phyloP scores from a whole-genome alignment of 495 filamentous ascomycete genomes.

The Emericellopsis terricola region DNA sequence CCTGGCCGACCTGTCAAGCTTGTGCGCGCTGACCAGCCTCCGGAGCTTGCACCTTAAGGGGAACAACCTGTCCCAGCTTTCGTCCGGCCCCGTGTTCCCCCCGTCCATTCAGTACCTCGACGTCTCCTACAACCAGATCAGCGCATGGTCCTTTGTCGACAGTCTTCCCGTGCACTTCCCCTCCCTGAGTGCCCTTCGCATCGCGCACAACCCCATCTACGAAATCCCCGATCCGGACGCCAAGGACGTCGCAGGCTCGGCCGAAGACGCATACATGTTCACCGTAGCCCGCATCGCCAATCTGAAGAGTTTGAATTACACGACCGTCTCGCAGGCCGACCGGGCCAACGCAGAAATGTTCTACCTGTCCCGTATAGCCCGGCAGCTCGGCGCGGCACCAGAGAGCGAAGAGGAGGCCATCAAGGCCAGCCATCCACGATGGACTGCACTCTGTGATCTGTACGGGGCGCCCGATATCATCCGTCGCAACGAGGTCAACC shows the following conservation, averaged over 20 bases:
- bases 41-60: slow-evolving; percentile 40
- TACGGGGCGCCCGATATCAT: slow-evolving; percentile 49
- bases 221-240: slow-evolving; percentile 29
- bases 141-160: slow-evolving; percentile 56
- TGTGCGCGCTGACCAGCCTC: slow-evolving; percentile 41
- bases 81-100: slow-evolving; percentile 11
- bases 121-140: slow-evolving; percentile 59
- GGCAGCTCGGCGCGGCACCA: slow-evolving; percentile 45
- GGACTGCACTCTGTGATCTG: slow-evolving; percentile 47
- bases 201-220: slow-evolving; percentile 74
- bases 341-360: slow-evolving; percentile 79
- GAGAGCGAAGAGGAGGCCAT: slow-evolving; percentile 33
- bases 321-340: slow-evolving; percentile 49
- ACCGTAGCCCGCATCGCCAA: slow-evolving; percentile 56
- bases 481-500: slow-evolving; percentile 33
- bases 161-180: slow-evolving; percentile 46
- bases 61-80: slow-evolving; percentile 27
- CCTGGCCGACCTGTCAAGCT: slow-evolving; percentile 35
- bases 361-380: slow-evolving; percentile 67
- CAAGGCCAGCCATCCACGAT: slow-evolving; percentile 47
- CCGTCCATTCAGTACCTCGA: slow-evolving; percentile 45
- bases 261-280: slow-evolving; percentile 73
- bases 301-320: slow-evolving; percentile 62
- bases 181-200: slow-evolving; percentile 48
- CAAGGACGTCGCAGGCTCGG: slow-evolving; percentile 27